Conservation (phyloP, 2,329 filamentous ascomycete genomes). For the Fusarium domesticum region DNA sequence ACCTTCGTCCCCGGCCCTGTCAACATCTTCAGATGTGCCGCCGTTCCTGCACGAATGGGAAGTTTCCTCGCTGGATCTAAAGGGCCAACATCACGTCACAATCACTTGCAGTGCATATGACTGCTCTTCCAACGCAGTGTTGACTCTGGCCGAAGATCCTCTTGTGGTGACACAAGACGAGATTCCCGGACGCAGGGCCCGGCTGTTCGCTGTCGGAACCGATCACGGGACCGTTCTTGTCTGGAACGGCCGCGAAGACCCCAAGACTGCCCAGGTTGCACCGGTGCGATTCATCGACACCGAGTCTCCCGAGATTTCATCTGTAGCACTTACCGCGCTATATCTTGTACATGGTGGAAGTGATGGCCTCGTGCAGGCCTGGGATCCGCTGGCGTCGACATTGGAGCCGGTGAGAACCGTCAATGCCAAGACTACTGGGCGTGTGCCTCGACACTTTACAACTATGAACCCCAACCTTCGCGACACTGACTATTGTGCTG, state of each 20-base stretch:
- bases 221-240: conserved; percentile 71
- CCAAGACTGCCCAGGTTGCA: conserved; percentile 46
- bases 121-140: conserved; percentile 65
- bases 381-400: conserved; percentile 89
- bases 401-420: conserved; percentile 77
- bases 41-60: conserved; percentile 33
- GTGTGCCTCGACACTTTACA: conserved; percentile 70
- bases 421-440: conserved; percentile 78
- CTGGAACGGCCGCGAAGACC: conserved; percentile 76
- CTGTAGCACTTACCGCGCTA: conserved; percentile 76
- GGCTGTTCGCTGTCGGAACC: conserved; percentile 79
- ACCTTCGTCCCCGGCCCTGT: conserved; percentile 24
- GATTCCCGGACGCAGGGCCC: conserved; percentile 79
- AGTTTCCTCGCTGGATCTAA: conserved; percentile 43
- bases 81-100: conserved; percentile 54
- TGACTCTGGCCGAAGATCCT: conserved; percentile 77
- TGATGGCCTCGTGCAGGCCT: conserved; percentile 91
- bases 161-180: conserved; percentile 53
- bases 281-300: conserved; percentile 84
- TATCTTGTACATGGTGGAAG: conserved; percentile 92
- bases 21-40: conserved; percentile 14
- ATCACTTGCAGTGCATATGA: conserved; percentile 74
- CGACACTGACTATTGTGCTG: conserved; percentile 74
- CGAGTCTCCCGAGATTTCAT: conserved; percentile 83
- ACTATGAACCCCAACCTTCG: conserved; percentile 55